Conservation (phyloP, 768 basidiomycete genomes). For the Hericium coralloides region DNA sequence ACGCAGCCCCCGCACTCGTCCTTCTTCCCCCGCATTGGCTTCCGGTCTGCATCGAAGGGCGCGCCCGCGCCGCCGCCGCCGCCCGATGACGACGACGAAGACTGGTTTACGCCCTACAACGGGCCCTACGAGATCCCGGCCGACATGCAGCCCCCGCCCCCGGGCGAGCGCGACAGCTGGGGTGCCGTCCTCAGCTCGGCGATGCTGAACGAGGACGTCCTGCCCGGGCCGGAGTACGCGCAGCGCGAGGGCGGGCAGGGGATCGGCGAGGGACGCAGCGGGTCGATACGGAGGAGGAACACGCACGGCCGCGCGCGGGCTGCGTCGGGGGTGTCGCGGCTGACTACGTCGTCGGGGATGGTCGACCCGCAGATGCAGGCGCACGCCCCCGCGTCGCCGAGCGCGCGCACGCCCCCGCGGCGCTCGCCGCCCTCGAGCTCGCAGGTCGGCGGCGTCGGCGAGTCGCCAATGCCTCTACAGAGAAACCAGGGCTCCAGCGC, state of each 20-base stretch:
- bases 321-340: not conserved
- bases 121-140: constrained; percentile 41
- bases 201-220: constrained; percentile 11
- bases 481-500: constrained; percentile 9
- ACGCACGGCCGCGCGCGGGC: constrained; percentile 12
- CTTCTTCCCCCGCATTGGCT: constrained; percentile 30
- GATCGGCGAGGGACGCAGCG: not conserved
- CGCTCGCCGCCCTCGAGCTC: constrained; percentile 13
- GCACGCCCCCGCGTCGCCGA: not conserved
- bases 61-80: constrained; percentile 14
- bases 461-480: constrained; percentile 39
- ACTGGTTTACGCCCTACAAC: constrained; percentile 61
- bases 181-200: constrained; percentile 21
- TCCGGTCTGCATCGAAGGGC: constrained; percentile 14
- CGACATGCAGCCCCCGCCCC: not conserved
- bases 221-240: constrained; percentile 3
- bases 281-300: not conserved
- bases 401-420: constrained; percentile 20
- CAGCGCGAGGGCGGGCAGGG: not conserved
- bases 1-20: constrained; percentile 20
- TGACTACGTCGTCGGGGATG: not conserved
- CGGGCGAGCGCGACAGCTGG: constrained; percentile 24
- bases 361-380: not conserved
- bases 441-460: constrained; percentile 51
- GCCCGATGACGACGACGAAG: constrained; percentile 24